Conservation (phyloP, 176 grass and related monocot species). For the Neostapfia colusana region DNA sequence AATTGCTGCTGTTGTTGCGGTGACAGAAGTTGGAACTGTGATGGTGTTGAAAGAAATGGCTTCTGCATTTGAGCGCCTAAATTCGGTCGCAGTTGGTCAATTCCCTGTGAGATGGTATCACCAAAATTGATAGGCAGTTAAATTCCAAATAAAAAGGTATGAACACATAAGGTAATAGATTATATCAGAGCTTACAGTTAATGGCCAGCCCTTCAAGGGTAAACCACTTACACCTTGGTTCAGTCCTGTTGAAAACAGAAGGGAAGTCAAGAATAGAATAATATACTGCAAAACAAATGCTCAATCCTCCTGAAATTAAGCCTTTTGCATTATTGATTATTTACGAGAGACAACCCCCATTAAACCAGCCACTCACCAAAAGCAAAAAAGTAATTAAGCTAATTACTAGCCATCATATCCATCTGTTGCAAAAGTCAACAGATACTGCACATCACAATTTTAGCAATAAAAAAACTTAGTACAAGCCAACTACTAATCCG, state of each 20-base stretch:
- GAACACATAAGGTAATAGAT: conserved; percentile 26
- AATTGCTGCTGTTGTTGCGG: conserved; percentile 92
- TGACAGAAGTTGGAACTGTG: conserved; percentile 95
- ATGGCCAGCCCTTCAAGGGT: conserved; percentile 97
- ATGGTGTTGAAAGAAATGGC: conserved; percentile 78
- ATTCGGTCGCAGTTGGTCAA: conserved; percentile 85
- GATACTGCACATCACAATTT: not conserved
- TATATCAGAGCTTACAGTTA: conserved; percentile 61
- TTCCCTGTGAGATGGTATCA: conserved; percentile 54
- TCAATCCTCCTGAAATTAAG: conserved; percentile 35
- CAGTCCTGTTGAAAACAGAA: conserved; percentile 58
- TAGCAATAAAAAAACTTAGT: not conserved
- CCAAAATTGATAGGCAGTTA: conserved; percentile 29
- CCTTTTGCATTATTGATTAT: not conserved
- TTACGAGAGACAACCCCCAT: conserved; percentile 2
- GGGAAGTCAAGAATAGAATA: conserved; percentile 24
- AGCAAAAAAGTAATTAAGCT: not conserved
- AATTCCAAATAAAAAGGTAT: conserved; percentile 29
- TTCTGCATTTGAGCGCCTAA: conserved; percentile 91
- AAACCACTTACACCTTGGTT: conserved; percentile 92
- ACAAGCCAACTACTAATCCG: not conserved
- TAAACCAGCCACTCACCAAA: not conserved
- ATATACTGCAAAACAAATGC: conserved; percentile 11
- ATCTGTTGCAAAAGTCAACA: not conserved
- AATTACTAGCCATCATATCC: not conserved